Evolutionary conservation across 306 rosid genomes (phyloP), one percentile per base, ranked within the genome.

Genomic region (Datisca glomerata): DNA sequence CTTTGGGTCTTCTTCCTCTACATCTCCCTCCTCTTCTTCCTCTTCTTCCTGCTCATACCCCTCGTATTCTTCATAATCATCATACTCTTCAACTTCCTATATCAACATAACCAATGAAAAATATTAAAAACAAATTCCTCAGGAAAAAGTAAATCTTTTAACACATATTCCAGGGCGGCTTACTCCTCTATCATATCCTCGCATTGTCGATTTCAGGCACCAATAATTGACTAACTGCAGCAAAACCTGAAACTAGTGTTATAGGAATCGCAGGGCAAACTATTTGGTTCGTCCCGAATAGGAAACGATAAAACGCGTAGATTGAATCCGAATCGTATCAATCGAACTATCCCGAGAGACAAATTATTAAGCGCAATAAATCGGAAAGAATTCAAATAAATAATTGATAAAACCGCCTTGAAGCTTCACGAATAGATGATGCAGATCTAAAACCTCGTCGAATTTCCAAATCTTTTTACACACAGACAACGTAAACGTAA

Each of bases 151-250:
- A 28, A 28, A n/a, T 4, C 11, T 28, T 12, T 6, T 28, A 28
- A 6, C 33, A 28, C 7, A 28, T 12, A 0, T 28, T n/a, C n/a
- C n/a, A 28, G 11, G 33, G 11, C 33, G 10, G 11, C 33, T 28
- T 49, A 83, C 94, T 28, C 75, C 67, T 59, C 64, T 60, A 42
- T 64, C 81, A 41, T 69, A 78, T 33, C 69, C 85, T 57, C 70
- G 70, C 94, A 83, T 83, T 50, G 76, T 53, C 7, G 24, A 24
- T 31, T 33, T 39, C 5, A 42, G 21, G 41, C 28, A 47, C 44
- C 22, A 59, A 35, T 29, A 7, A n/a, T n/a, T 3, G 24, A 18
- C 36, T 34, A 5, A 18, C 18, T 18, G 47, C 34, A 23, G 44
- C 17, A 28, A 2, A 33, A 43, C 60, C 58, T 34, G 47, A 28